A percentile compares a stretch with the other conserved stretches of the same genome.
phyloP scores from a whole-genome alignment of 2,329 filamentous ascomycete genomes.

The Fusarium sp. region DNA sequence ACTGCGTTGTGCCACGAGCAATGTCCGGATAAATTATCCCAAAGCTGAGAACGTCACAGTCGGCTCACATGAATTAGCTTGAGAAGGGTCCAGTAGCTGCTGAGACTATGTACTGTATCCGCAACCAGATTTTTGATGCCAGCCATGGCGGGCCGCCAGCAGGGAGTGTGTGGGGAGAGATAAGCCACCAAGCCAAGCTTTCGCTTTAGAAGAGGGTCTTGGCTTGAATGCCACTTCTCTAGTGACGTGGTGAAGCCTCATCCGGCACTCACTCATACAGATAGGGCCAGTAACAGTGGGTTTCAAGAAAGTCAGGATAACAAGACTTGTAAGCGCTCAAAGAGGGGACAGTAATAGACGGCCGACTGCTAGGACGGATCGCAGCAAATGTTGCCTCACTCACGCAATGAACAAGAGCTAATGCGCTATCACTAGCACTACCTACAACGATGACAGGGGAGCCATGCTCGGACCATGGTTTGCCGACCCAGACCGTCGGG shows the following conservation, averaged over 20 bases:
- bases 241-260: constrained; percentile 18
- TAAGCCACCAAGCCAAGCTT: constrained; percentile 28
- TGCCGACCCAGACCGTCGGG: constrained; percentile 52
- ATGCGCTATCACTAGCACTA: constrained; percentile 21
- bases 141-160: constrained; percentile 45
- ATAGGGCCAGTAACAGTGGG: constrained; percentile 26
- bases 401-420: constrained; percentile 5
- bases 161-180: constrained; percentile 40
- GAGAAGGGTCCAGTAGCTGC: constrained; percentile 18
- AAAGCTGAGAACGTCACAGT: constrained; percentile 21
- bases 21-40: constrained; percentile 13
- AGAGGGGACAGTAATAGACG: neutral
- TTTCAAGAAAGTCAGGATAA: constrained; percentile 7
- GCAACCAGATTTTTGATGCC: constrained; percentile 33
- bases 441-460: constrained; percentile 44
- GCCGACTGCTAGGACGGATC: neutral
- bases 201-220: constrained; percentile 32
- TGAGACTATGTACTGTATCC: constrained; percentile 13
- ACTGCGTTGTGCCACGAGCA: constrained; percentile 32
- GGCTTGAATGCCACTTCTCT: constrained; percentile 18
- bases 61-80: constrained; percentile 18
- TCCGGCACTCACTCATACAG: constrained; percentile 14
- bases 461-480: constrained; percentile 48
- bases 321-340: neutral
- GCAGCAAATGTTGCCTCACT: neutral